Evolutionary conservation across 2,329 filamentous ascomycete species (phyloP), one percentile per base, ranked within the genome.

Genomic region (Myriosclerotinia duriaeana): DNA sequence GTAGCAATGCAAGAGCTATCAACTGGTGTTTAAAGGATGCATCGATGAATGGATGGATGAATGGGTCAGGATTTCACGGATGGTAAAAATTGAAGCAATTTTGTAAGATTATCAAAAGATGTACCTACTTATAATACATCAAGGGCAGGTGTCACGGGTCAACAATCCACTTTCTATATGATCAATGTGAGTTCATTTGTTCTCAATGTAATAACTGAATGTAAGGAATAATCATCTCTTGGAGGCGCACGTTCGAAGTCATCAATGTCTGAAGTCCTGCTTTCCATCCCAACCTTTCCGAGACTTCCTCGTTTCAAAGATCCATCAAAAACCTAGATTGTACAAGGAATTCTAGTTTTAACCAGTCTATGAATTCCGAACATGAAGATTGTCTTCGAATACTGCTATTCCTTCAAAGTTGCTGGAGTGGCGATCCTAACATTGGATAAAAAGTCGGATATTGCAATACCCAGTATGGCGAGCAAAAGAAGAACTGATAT

Each of bases 1-100:
- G 52, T 55, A 53, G 64, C 46, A 44, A 53, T 66, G 55, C 64
- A 66, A 48, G 55, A 61, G 40, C 53, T 66, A 9, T 66, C 64
- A 26, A 55, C 64, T 22, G 64, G 64, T 61, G 55, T 66, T 66
- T 66, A 48, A 50, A 20, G 20, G n/a, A 26, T 20, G 53, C 12
- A 50, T 12, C 1, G 46, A 22, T 50, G n/a, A n/a, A 22, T 5
- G 7, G n/a, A 22, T 30, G 22, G 14, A 30, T 30, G 5, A 22
- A 30, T 3, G 48, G 12, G 12, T 52, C 15, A 15, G 58, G 14
- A 17, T 61, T 61, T 64, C 61, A 67, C 66, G 64, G 26, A 36
- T 60, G 54, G 62, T 46, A 64, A 64, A 60, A 48, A 22, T 56
- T 62, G 60, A 66, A 54, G 52, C 53, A 22, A 42, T 59, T 59